Evolutionary conservation across 345 rosid genomes (phyloP), one percentile per base, ranked within the genome.

Genomic region (Sisymbrium altissimum): DNA sequence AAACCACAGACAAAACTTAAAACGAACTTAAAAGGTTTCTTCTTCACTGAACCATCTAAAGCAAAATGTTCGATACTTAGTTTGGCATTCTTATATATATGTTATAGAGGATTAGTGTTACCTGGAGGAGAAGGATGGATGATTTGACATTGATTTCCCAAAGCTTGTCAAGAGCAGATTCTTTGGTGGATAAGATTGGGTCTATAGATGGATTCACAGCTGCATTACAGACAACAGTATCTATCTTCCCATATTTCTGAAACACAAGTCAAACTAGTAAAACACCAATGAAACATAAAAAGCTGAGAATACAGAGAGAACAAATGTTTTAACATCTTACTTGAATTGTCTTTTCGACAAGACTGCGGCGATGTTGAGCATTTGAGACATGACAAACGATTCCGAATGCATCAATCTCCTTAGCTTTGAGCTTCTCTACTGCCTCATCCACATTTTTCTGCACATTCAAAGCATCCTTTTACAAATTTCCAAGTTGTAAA

Each of bases 81-180:
- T 36, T 9, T 36, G 6, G 38, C 38, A 35, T 35, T 35, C 3
- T 7, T 35, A 8, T 7, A 6, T 35, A 5, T 5, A 9, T 33
- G 7, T 9, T 35, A 8, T 9, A 35, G n/a, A 35, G 10, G 39
- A 35, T 35, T 9, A 35, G 40, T 9, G 40, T 58, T 73, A 91
- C 94, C 90, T 88, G 66, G 23, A 92, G 79, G 33, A 92, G 84
- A 61, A 84, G 91, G 58, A 92, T 81, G 4, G 90, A 56, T n/a
- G 96, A 81, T 75, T 92, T 89, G 72, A 92, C 96, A 77, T 89
- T 89, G 46, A 92, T 86, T 56, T 92, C 92, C 96, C 98, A 88
- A n/a, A 92, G 79, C 83, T 92, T 92, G 81, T 89, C 96, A 6
- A 92, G 96, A 29, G 84, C 81, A 10, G 85, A 75, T 64, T 82